phyloP scores from a whole-genome alignment of 352 stramenopile genomes.

The Pythium rishiriense region DNA sequence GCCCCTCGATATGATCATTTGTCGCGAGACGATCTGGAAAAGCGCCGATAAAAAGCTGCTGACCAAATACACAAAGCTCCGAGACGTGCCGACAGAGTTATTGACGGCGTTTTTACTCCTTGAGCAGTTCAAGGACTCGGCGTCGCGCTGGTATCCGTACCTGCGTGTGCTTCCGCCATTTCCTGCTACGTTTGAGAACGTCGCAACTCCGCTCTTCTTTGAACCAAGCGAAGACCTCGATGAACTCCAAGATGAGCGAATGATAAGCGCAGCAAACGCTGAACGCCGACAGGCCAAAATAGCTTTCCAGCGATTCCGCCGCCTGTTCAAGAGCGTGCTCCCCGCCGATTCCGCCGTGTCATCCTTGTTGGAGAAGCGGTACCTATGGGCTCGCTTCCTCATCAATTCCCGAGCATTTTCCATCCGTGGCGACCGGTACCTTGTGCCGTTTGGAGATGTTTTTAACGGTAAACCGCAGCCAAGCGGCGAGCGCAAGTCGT shows the following conservation, averaged over 20 bases:
- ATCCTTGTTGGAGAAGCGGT: slow-evolving; percentile 24
- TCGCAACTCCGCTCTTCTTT: slow-evolving; percentile 46
- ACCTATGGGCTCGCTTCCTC: slow-evolving; percentile 55
- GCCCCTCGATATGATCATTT: slow-evolving; percentile 25
- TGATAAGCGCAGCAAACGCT: slow-evolving; percentile 29
- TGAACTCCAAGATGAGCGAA: slow-evolving; percentile 49
- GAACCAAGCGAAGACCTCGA: slow-evolving; percentile 25
- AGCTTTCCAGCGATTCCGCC: slow-evolving; percentile 43
- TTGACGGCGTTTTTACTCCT: slow-evolving; percentile 65
- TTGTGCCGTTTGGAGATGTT: slow-evolving; percentile 89
- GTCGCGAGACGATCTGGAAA: slow-evolving; percentile 25
- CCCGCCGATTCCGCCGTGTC: slow-evolving; percentile 2
- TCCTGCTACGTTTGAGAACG: slow-evolving; percentile 3
- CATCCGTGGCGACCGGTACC: slow-evolving; percentile 62
- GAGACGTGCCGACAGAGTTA: slow-evolving; percentile 44
- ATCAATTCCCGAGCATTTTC: slow-evolving; percentile 81
- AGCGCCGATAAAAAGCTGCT: slow-evolving; percentile 20
- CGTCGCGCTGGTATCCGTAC: slow-evolving; percentile 58
- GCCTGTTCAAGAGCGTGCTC: slow-evolving; percentile 39
- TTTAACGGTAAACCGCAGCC: slow-evolving; percentile 76
- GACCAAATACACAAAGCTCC: slow-evolving; percentile 39
- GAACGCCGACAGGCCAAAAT: slow-evolving; percentile 34
- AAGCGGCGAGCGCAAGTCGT: slow-evolving; percentile 19
- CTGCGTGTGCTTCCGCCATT: slow-evolving; percentile 44
- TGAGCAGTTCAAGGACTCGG: slow-evolving; percentile 40